Conservation (phyloP, 805 yeast genomes). For the Metschnikowia proteae region DNA sequence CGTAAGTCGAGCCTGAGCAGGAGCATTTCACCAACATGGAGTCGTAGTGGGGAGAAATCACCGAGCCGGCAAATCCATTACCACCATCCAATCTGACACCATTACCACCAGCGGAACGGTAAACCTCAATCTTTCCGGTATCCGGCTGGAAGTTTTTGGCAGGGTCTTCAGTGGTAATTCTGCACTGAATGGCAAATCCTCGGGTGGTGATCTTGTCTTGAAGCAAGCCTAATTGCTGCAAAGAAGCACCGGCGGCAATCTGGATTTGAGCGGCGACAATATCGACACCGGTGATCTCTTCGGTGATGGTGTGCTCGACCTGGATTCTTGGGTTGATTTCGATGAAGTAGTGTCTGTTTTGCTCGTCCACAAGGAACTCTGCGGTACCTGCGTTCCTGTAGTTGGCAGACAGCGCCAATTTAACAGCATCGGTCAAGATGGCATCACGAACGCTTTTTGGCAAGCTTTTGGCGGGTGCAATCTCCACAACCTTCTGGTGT, state of each 20-base stretch:
- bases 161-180: slow-evolving; percentile 98
- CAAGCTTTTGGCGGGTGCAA: slow-evolving; percentile 93
- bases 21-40: slow-evolving; percentile 97
- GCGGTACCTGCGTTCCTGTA: slow-evolving; percentile 98
- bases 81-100: slow-evolving; percentile 99
- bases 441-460: slow-evolving; percentile 84
- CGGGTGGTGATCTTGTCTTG: slow-evolving; percentile 94
- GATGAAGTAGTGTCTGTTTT: slow-evolving; percentile 94
- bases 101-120: slow-evolving; percentile 98
- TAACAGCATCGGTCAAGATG: slow-evolving; percentile 91
- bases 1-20: slow-evolving; percentile 95
- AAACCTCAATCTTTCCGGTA: slow-evolving; percentile 96
- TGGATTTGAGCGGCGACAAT: slow-evolving; percentile 98
- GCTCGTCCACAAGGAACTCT: slow-evolving; percentile 89
- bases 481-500: slow-evolving; percentile 97
- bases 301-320: slow-evolving; percentile 98
- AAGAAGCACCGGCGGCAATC: slow-evolving; percentile 96
- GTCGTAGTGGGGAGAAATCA: slow-evolving; percentile 95
- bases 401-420: slow-evolving; percentile 80
- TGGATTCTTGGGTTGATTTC: slow-evolving; percentile 98
- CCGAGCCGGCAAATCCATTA: slow-evolving; percentile 95
- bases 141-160: slow-evolving; percentile 96
- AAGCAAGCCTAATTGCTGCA: slow-evolving; percentile 83
- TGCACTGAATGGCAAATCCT: slow-evolving; percentile 98
- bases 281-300: slow-evolving; percentile 97